These are phyloP conservation scores for Musa troglodytarum DNA, from an alignment of 176 grass and related monocot genomes.

Conservation along the genomic window DNA sequence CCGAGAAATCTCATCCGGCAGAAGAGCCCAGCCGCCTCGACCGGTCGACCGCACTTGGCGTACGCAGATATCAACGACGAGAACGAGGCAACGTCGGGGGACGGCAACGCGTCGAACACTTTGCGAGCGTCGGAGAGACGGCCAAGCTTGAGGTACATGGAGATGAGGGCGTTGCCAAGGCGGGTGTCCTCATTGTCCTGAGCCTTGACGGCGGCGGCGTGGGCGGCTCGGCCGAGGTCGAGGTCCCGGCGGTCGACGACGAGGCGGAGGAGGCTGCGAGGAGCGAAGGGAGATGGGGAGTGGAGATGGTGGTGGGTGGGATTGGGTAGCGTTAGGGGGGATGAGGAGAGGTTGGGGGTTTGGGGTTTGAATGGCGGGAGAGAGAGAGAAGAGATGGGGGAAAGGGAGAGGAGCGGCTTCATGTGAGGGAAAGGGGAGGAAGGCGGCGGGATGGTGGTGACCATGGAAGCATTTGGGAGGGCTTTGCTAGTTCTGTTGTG, in stretches of 20 bases:
- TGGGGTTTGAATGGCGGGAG: background rate
- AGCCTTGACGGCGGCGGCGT: background rate
- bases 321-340: too few relatives aligned
- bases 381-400: background rate
- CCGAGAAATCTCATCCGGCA: conserved; percentile 30
- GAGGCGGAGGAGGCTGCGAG: conserved; percentile 32
- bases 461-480: background rate
- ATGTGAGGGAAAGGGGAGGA: background rate
- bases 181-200: conserved; percentile 6
- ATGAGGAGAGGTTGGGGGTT: background rate
- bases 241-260: conserved; percentile 31
- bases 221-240: conserved; percentile 1
- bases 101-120: conserved; percentile 33
- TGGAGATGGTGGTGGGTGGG: background rate
- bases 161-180: conserved; percentile 39
- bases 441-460: background rate
- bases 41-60: conserved; percentile 22
- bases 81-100: conserved; percentile 40
- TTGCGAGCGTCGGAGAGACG: conserved; percentile 26
- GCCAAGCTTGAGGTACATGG: conserved; percentile 37
- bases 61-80: conserved; percentile 46
- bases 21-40: conserved; percentile 20
- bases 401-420: background rate
- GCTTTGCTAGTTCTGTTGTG: background rate
- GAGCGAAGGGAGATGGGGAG: background rate